A percentile compares a stretch with the other conserved stretches of the same genome.
These are phyloP conservation scores for Lenzites betulinus DNA, from an alignment of 768 basidiomycete genomes.

Conservation along the genomic window DNA sequence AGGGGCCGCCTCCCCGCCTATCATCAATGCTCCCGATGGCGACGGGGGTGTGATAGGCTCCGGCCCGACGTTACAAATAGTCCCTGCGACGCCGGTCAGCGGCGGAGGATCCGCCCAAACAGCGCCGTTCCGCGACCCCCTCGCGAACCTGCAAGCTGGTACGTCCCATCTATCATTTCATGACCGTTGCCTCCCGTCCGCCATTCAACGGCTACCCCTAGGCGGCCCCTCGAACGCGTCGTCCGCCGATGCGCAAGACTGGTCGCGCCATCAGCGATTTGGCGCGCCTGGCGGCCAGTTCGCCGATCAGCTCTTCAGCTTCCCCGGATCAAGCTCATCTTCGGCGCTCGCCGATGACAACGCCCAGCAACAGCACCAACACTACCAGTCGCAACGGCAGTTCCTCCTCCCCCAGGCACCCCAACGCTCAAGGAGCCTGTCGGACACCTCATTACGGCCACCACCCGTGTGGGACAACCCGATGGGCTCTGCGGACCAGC, in stretches of 20 bases:
- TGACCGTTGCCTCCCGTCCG: neutral
- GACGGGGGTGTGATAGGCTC: slow-evolving; percentile 46
- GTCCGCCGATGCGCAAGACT: slow-evolving; percentile 13
- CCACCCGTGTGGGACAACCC: slow-evolving; percentile 50
- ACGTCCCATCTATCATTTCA: slow-evolving; percentile 28
- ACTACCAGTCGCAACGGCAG: slow-evolving; percentile 19
- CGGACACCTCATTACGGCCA: slow-evolving; percentile 58
- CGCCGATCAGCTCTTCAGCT: slow-evolving; percentile 18
- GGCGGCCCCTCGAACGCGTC: slow-evolving; percentile 12
- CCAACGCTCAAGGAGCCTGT: slow-evolving; percentile 55
- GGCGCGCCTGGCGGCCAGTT: slow-evolving; percentile 16
- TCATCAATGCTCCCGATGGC: slow-evolving; percentile 65
- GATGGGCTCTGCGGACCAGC: slow-evolving; percentile 27
- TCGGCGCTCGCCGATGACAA: slow-evolving; percentile 19
- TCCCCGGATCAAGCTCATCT: slow-evolving; percentile 21
- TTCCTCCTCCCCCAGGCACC: slow-evolving; percentile 39
- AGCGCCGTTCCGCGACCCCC: slow-evolving; percentile 55
- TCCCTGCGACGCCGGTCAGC: slow-evolving; percentile 80
- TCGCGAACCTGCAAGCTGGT: slow-evolving; percentile 55
- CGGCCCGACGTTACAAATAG: slow-evolving; percentile 73
- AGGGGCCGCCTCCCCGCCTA: slow-evolving; percentile 43
- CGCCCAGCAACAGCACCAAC: slow-evolving; percentile 20
- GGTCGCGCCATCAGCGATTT: slow-evolving; percentile 18
- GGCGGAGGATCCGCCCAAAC: slow-evolving; percentile 50
- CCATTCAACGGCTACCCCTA: neutral